Conservation (phyloP, 2,329 filamentous ascomycete genomes). For the Grosmannia serpens region DNA sequence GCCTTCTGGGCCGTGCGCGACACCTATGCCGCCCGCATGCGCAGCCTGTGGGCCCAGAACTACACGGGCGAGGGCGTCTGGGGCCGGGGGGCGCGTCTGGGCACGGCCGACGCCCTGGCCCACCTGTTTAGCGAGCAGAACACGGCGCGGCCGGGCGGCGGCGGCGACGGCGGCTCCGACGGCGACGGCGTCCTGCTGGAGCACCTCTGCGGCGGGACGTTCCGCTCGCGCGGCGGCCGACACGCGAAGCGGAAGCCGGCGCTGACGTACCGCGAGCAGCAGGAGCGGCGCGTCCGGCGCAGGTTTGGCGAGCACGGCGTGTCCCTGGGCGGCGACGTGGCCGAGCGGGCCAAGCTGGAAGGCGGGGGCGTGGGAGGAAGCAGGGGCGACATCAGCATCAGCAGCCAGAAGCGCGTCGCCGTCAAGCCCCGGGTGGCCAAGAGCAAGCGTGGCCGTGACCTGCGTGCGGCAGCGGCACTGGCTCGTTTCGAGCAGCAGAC, state of each 20-base stretch:
- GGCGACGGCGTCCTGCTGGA: constrained; percentile 38
- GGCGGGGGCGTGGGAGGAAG: constrained; percentile 37
- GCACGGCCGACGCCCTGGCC: constrained; percentile 33
- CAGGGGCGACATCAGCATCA: neutral
- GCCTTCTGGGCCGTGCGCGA: constrained; percentile 75
- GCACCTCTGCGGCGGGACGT: constrained; percentile 74
- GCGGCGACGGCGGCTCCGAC: constrained; percentile 18
- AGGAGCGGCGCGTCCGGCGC: constrained; percentile 59
- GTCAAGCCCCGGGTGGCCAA: constrained; percentile 63
- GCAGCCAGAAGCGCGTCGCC: constrained; percentile 36
- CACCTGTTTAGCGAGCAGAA: constrained; percentile 35
- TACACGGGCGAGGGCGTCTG: constrained; percentile 79
- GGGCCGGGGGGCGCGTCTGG: constrained; percentile 57
- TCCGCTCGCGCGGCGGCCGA: constrained; percentile 36
- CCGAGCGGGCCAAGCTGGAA: constrained; percentile 53
- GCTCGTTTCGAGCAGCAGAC: constrained; percentile 56
- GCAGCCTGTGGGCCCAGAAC: constrained; percentile 52
- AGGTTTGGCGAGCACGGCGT: constrained; percentile 66
- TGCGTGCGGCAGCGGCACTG: constrained; percentile 65
- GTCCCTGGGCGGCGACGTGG: constrained; percentile 57
- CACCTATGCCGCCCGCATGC: constrained; percentile 59
- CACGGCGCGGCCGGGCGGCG: constrained; percentile 33
- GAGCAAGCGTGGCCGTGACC: constrained; percentile 62
- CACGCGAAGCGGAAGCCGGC: constrained; percentile 34
- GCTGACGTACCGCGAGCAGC: constrained; percentile 58